These are phyloP conservation scores for Ampelocalamus luodianensis DNA, from an alignment of 176 grass and related monocot species.

Conservation along the genomic window DNA sequence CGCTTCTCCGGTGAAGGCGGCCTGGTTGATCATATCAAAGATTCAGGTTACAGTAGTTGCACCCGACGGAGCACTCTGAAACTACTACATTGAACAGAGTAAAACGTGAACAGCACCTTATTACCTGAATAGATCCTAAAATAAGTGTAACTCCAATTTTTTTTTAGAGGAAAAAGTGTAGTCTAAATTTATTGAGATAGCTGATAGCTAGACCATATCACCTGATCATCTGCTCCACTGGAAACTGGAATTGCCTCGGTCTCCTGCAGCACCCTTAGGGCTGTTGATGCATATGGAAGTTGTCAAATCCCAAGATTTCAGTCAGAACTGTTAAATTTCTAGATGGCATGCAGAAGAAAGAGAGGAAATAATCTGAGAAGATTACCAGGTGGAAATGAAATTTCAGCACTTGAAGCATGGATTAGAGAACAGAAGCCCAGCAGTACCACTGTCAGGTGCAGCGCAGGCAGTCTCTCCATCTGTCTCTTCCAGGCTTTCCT, in stretches of 20 bases:
- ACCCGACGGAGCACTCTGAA: neutral
- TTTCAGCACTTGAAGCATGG: constrained; percentile 24
- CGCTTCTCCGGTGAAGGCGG: neutral
- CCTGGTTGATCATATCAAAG: constrained; percentile 14
- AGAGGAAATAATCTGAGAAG: too few relatives aligned
- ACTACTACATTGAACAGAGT: neutral
- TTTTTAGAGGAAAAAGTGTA: neutral
- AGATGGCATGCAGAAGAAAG: neutral
- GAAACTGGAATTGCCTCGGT: neutral
- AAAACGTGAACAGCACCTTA: neutral
- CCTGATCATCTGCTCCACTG: constrained; percentile 10
- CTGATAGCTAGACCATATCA: neutral
- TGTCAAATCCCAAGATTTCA: neutral
- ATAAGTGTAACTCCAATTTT: neutral
- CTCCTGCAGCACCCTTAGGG: neutral
- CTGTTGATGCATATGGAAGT: constrained; percentile 11
- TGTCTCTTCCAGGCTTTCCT: constrained; percentile 13
- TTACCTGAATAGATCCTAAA: neutral
- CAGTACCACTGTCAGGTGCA: constrained; percentile 31
- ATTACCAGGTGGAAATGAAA: constrained; percentile 22
- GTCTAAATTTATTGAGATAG: neutral
- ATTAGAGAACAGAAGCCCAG: constrained; percentile 43
- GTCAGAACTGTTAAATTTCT: neutral
- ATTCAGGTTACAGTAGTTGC: neutral
- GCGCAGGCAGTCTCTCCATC: constrained; percentile 11